Evolutionary conservation across 345 rosid genomes (phyloP), one percentile per base, ranked within the genome.

Genomic region (Eutrema heterophyllum): DNA sequence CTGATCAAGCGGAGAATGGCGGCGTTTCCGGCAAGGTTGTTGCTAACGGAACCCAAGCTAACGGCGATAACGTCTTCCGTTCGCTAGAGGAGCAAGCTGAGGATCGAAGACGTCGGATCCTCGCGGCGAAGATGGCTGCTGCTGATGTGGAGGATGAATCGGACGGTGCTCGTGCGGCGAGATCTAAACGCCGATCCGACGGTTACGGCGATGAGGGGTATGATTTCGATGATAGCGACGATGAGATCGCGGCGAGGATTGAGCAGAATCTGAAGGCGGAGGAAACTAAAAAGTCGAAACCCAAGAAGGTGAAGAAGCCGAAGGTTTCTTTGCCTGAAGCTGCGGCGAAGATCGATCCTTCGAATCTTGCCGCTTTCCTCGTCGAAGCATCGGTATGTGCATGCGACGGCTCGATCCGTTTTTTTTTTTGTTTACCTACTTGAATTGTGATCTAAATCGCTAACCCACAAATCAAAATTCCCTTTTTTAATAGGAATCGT

Each of bases 241-340:
- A 68, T n/a, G 86, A 70, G 71, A 59, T 58, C 64, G 78, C 56
- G 16, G 79, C 41, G 44, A 38, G 21, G 30, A 79, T 72, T 39
- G 74, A 77, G 70, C 55, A 76, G 70, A 67, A 81, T 69, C 72
- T 33, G 27, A 76, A 74, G 75, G 73, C 64, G 7, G 81, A 55
- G 57, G 84, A 75, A 57, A 54, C 54, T 26, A 84, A 83, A 71
- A 81, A 80, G 81, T 58, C 50, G 33, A 86, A 86, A 73, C 79
- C 68, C 5, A 88, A 86, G 83, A 86, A 88, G 80, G 84, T 79
- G 63, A 88, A 86, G 86, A 88, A 85, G 75, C 94, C 91, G 1
- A 88, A 88, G 69, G 82, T 88, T n/a, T 60, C 91, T 5, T 82
- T 85, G 18, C 78, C 89, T 6, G 91, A 86, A 44, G 91, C 94